Evolutionary conservation across 495 filamentous ascomycete species (phyloP).

Genomic region (Penicillium lagena): DNA sequence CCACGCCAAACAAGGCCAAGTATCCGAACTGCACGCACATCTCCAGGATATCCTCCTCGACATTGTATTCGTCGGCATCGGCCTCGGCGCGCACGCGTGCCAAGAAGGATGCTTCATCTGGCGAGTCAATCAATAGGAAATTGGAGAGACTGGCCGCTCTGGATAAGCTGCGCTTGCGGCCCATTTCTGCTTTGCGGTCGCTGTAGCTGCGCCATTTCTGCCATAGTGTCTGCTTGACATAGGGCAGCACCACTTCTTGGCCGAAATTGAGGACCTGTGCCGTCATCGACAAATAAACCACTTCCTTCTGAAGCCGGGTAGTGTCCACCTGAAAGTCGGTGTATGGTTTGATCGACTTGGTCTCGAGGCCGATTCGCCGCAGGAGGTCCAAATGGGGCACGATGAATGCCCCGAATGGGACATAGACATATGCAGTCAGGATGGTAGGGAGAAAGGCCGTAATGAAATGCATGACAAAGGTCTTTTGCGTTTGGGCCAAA

Average conservation of each 20-base stretch:
- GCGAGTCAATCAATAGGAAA: slow-evolving; percentile 39
- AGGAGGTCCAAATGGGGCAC: slow-evolving; percentile 82
- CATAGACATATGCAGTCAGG: slow-evolving; percentile 91
- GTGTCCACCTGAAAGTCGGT: slow-evolving; percentile 69
- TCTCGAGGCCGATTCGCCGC: slow-evolving; percentile 26
- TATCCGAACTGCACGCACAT: slow-evolving; percentile 57
- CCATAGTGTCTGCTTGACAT: slow-evolving; percentile 57
- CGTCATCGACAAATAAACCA: slow-evolving; percentile 91
- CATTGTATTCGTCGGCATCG: slow-evolving; percentile 76
- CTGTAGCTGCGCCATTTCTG: slow-evolving; percentile 35
- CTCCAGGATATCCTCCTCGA: slow-evolving; percentile 44
- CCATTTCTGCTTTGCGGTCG: slow-evolving; percentile 7
- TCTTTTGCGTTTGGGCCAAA: slow-evolving; percentile 75
- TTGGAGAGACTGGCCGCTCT: slow-evolving; percentile 19
- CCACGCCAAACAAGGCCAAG: slow-evolving; percentile 79
- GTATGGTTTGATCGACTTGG: slow-evolving; percentile 14
- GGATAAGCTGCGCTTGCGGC: slow-evolving; percentile 20
- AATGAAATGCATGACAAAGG: slow-evolving; percentile 94
- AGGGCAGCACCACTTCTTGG: slow-evolving; percentile 79
- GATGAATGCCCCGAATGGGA: slow-evolving; percentile 80
- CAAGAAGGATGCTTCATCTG: slow-evolving; percentile 72
- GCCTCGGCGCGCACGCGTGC: slow-evolving; percentile 72
- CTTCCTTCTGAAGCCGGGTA: slow-evolving; percentile 75
- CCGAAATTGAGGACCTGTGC: slow-evolving; percentile 85
- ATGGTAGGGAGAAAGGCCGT: slow-evolving; percentile 89